Conservation (phyloP, 2,329 filamentous ascomycete species). For the Pleoardoris graminearum region DNA sequence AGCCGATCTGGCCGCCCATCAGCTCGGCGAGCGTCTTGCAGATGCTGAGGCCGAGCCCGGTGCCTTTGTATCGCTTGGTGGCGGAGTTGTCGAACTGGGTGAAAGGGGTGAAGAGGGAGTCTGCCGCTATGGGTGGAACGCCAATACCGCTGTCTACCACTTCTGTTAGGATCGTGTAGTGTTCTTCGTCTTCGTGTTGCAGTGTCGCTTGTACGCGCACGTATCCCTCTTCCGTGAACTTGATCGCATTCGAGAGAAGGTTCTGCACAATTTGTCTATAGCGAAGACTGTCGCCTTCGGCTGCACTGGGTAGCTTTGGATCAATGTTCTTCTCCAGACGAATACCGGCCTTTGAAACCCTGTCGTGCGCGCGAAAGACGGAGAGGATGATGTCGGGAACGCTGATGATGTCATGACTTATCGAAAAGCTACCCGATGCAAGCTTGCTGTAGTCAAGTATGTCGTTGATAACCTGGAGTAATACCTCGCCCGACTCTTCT, state of each 20-base stretch:
- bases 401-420: constrained; percentile 58
- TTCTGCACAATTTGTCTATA: constrained; percentile 67
- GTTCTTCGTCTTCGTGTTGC: constrained; percentile 47
- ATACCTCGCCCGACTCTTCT: constrained; percentile 61
- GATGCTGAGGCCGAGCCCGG: constrained; percentile 61
- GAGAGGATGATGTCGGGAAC: constrained; percentile 53
- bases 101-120: constrained; percentile 60
- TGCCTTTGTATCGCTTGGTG: constrained; percentile 60
- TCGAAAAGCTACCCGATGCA: constrained; percentile 61
- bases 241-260: constrained; percentile 62
- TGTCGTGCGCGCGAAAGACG: constrained; percentile 56
- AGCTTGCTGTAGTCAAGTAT: constrained; percentile 70
- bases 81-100: constrained; percentile 59
- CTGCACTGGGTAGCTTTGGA: constrained; percentile 53
- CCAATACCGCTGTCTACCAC: constrained; percentile 61
- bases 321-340: constrained; percentile 51
- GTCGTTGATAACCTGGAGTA: constrained; percentile 66
- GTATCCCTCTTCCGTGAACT: constrained; percentile 62
- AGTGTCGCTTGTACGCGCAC: constrained; percentile 53
- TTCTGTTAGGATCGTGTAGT: constrained; percentile 53
- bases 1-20: constrained; percentile 60
- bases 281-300: constrained; percentile 61
- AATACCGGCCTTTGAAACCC: constrained; percentile 52
- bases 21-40: constrained; percentile 60
- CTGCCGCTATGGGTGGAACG: constrained; percentile 50